Evolutionary conservation across 2,329 filamentous ascomycete species (phyloP).

Genomic region (Chaetothyriales sp.): DNA sequence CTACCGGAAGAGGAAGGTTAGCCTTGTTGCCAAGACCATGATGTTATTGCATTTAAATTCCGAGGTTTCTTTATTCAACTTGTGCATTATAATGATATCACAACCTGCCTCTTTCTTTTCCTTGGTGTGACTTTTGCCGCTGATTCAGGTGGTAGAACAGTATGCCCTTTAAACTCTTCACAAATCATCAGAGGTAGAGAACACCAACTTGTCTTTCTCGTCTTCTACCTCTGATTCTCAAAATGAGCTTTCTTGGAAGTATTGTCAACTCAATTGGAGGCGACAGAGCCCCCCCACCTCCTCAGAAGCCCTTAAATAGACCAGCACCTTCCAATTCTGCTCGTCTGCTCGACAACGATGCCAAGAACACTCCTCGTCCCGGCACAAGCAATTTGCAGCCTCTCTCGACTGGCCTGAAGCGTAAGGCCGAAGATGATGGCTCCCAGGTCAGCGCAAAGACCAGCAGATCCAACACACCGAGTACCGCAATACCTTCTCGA

Average conservation of each 20-base stretch:
- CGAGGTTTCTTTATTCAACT: neutral
- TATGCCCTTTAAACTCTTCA: neutral
- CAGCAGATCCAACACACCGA: conserved; percentile 10
- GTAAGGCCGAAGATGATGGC: conserved; percentile 15
- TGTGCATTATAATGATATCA: neutral
- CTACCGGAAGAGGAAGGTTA: neutral
- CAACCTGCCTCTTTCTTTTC: neutral
- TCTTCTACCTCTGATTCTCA: neutral
- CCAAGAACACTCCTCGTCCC: conserved; percentile 5
- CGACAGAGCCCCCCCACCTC: conserved; percentile 19
- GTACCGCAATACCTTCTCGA: conserved; percentile 5
- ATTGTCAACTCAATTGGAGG: conserved; percentile 38
- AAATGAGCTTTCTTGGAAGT: conserved; percentile 34
- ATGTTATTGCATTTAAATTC: neutral
- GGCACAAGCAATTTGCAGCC: neutral
- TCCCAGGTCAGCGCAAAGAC: conserved; percentile 5
- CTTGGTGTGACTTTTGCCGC: neutral
- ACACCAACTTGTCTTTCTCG: neutral
- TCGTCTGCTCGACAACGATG: neutral
- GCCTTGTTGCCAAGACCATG: neutral
- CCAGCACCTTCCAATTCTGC: neutral
- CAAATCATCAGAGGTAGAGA: conserved; percentile 2
- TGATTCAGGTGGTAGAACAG: neutral
- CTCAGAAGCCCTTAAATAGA: conserved; percentile 3
- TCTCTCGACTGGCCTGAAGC: conserved; percentile 9